Base-by-base conservation (phyloP, 1,139 yeast genomes). In the Yarrowia galli region DNA sequence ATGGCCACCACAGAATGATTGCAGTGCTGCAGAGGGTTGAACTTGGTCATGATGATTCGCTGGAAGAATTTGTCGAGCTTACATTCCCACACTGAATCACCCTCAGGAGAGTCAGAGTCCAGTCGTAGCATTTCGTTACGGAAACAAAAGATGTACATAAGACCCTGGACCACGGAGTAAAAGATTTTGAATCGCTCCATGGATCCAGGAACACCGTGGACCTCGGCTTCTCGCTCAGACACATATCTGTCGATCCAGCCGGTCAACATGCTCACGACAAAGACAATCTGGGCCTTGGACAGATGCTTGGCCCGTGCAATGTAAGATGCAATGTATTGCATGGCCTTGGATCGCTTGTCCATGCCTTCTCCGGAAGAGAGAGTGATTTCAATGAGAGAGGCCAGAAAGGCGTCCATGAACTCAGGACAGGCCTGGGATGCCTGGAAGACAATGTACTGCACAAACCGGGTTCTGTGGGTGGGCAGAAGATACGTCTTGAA, bases 1-100 rank as follows among this genome's bases (percentile, higher is more conserved):
- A 93, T 95, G 36, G 88, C 84, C 70, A 93, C 97, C 67, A 96
- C 98, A 18, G 96, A 92, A 74, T 92, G 96, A 75, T 93, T 95
- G 78, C 98, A 92, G 79, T 88, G 95, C 75, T 91, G 91, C 73
- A 96, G 83, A 3, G 99, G 99, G 76, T 95, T 96, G 81, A 95
- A 92, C 74, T 90, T 90, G 22, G 98, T 89, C 53, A 92, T 85
- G 49, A 96, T 88, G 72, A 91, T 85, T 72, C 97, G 83, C 77
- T 91, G 97, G 80, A 93, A 92, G 72, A 95, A 89, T 78, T 87
- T 88, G 75, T 93, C 97, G 63, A 93, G 77, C 63, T 86, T 88
- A 72, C 93, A 88, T 74, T 89, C 97, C 98, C 98, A 93, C 68
- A 80, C 74, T 13, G 74, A 71, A 18, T 70, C 71, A 15, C 64